These are phyloP conservation scores for Pelargonium myrrhifolium DNA, from an alignment of 441 rosid species.

Conservation along the genomic window DNA sequence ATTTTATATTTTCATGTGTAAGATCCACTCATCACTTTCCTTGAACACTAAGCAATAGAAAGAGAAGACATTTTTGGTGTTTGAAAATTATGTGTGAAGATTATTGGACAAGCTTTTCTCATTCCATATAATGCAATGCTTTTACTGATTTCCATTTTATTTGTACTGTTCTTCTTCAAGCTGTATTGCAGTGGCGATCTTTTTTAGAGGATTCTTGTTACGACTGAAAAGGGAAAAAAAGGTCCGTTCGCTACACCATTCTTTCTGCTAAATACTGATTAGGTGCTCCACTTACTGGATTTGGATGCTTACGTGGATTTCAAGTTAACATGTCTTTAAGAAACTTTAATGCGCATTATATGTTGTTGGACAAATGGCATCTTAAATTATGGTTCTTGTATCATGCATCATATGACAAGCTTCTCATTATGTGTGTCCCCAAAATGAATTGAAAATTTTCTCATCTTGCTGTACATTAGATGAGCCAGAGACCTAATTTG, in stretches of 20 bases:
- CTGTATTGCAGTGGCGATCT: not conserved
- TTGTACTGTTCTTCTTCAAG: not conserved
- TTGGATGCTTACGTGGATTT: conserved; percentile 6
- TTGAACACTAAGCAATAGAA: too few relatives aligned
- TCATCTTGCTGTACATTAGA: not conserved
- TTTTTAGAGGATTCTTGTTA: not conserved
- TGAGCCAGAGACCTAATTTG: not conserved
- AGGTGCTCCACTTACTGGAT: not conserved
- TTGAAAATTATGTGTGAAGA: too few relatives aligned
- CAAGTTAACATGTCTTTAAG: not conserved
- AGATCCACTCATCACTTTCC: too few relatives aligned
- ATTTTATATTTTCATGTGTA: too few relatives aligned
- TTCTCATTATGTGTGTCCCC: not conserved
- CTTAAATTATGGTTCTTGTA: not conserved
- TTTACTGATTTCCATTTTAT: not conserved
- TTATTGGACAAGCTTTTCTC: too few relatives aligned
- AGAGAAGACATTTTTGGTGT: too few relatives aligned
- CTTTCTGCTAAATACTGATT: not conserved
- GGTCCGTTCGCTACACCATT: not conserved
- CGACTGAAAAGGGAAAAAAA: not conserved
- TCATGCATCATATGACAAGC: not conserved
- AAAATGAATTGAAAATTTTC: not conserved
- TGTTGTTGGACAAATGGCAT: not conserved
- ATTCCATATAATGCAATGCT: not conserved
- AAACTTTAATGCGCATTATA: too few relatives aligned